Evolutionary conservation across 164 flowering plant species (phyloP), one percentile per base, ranked within the genome.

Genomic region (Pachysandra terminalis): DNA sequence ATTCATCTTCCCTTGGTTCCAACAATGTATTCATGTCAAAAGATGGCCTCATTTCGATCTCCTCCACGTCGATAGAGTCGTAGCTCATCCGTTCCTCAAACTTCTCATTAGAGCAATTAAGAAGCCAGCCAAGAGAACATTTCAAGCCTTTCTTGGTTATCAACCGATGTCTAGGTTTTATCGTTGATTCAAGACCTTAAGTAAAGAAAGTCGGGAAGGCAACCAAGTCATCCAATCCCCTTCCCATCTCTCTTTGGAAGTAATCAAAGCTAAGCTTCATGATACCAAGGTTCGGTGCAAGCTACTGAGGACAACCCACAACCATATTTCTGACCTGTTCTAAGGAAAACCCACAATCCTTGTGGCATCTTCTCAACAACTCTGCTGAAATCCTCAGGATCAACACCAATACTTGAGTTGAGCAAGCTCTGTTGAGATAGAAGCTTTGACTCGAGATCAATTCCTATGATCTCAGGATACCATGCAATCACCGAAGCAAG

Each of bases 321-420:
- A n/a, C n/a, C n/a, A n/a, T n/a, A n/a, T n/a, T n/a, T n/a, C n/a
- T n/a, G n/a, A n/a, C n/a, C n/a, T n/a, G n/a, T n/a, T n/a, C n/a
- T n/a, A n/a, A n/a, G n/a, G n/a, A n/a, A n/a, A n/a, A n/a, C n/a
- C n/a, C n/a, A n/a, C n/a, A n/a, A n/a, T n/a, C n/a, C n/a, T n/a
- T 89, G 95, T 22, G 98, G 99, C 98, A 96, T 93, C 76, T 85
- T 96, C 75, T 89, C 98, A 22, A 96, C 60, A 22, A 91, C 73
- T 64, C 80, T 70, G 65, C 89, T 90, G 65, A 92, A 87, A 40
- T 88, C 90, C 60, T 83, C 88, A 58, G 73, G n/a, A n/a, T n/a
- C n/a, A n/a, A n/a, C n/a, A n/a, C n/a, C n/a, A n/a, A n/a, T n/a
- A n/a, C n/a, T n/a, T 4, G 90, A 87, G 52, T 67, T 67, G 28